Evolutionary conservation across 75 land plant species (phyloP).

Genomic region (Ceratopteris richardii): DNA sequence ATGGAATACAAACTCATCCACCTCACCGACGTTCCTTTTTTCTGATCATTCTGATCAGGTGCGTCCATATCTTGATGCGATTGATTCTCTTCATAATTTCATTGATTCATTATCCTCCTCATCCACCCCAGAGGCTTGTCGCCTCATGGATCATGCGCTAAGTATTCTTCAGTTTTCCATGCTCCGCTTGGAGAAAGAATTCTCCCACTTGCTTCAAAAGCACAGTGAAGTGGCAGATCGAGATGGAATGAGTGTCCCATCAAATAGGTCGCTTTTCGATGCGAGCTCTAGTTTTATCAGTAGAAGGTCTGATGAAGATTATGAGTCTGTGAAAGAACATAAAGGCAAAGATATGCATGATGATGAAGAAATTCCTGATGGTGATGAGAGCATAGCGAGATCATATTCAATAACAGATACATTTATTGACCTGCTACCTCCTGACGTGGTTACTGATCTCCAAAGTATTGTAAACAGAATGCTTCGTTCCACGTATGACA

Average conservation of each 20-base stretch:
- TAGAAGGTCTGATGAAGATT: neutral
- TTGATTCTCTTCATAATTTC: constrained; percentile 43
- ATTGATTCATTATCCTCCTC: constrained; percentile 11
- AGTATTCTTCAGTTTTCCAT: constrained; percentile 42
- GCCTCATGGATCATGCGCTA: constrained; percentile 44
- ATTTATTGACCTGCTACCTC: neutral
- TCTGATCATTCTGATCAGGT: constrained; percentile 18
- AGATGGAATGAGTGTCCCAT: neutral
- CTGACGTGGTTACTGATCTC: neutral
- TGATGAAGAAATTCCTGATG: neutral
- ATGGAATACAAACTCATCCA: constrained; percentile 18
- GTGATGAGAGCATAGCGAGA: neutral
- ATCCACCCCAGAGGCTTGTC: constrained; percentile 3
- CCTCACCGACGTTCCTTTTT: constrained; percentile 9
- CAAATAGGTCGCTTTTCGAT: too few species aligned
- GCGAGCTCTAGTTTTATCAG: neutral
- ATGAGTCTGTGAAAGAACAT: neutral
- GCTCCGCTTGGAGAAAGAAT: constrained; percentile 64
- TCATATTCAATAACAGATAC: too few species aligned
- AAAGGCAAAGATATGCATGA: neutral
- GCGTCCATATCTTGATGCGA: constrained; percentile 42
- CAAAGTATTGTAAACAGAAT: neutral
- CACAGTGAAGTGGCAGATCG: constrained; percentile 44
- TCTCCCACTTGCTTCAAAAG: constrained; percentile 39
- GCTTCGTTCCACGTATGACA: constrained; percentile 22